Evolutionary conservation across 306 rosid genomes (phyloP).

Genomic region (Quercus rubra): DNA sequence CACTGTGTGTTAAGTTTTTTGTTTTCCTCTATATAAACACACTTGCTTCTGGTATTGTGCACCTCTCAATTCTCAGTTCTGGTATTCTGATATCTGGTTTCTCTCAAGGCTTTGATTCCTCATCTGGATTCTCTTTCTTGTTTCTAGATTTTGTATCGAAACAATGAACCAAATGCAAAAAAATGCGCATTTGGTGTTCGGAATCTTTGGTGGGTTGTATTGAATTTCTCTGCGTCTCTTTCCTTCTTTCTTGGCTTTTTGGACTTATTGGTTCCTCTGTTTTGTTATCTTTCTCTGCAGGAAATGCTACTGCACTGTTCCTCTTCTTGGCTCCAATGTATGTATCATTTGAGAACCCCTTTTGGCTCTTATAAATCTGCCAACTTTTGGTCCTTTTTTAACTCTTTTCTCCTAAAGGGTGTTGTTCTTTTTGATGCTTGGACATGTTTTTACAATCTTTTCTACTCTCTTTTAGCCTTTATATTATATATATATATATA

Average conservation of each 20-base stretch:
- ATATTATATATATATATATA: not conserved
- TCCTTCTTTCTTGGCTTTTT: not conserved
- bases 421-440: not conserved
- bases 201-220: conserved; percentile 62
- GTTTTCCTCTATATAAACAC: too few species aligned
- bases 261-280: conserved; percentile 4
- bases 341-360: conserved; percentile 1
- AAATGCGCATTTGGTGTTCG: conserved; percentile 59
- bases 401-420: not conserved
- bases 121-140: not conserved
- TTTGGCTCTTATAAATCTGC: not conserved
- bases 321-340: conserved; percentile 94
- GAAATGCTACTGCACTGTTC: conserved; percentile 87
- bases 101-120: not conserved
- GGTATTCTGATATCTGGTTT: not conserved
- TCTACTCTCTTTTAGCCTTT: not conserved
- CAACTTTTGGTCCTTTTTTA: not conserved
- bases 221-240: not conserved
- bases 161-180: conserved; percentile 32
- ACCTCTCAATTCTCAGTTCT: too few species aligned
- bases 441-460: not conserved
- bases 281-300: conserved; percentile 32
- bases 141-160: not conserved
- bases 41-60: too few species aligned
- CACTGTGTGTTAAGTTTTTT: too few species aligned